Base-by-base conservation (phyloP, 2,329 filamentous ascomycete species). In the Septoria petroselini region DNA sequence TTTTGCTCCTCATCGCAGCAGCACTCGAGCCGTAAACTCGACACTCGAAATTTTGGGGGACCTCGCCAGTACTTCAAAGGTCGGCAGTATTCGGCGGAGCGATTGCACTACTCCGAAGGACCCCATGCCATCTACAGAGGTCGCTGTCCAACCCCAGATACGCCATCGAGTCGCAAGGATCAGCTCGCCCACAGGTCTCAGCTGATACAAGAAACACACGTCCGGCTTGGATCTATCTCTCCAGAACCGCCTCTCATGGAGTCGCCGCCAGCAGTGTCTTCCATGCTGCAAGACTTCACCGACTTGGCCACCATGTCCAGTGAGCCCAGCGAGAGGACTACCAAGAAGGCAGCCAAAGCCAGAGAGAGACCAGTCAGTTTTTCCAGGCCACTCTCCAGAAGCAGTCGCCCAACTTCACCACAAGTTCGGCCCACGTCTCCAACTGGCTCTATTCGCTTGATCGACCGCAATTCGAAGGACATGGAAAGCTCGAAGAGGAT, bases 101-200 rank as follows among this genome's bases (percentile, higher is more conserved):
- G 27, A 6, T 6, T 45, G 1, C 1, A 37, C 27, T 45, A 31
- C 12, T 37, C 33, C n/a, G 31, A 45, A 8, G 38, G 30, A 11
- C 35, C 33, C 3, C 18, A 18, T 9, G 18, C 18, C 18, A 9
- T 14, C 2, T 18, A 43, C 6, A 52, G 30, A 18, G 8, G 39
- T 23, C 39, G 50, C 11, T 39, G 50, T n/a, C 19, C 30, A 15
- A 52, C 44, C 11, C 44, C 50, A 12, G 44, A 52, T 14, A 48
- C 50, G 25, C 40, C 50, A 11, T 35, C 42, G 12, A 47, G 50
- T 33, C 50, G 50, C 4, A 47, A 47, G 29, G 44, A 52, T 15
- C 44, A 52, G 31, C 50, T 52, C 19, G 50, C 45, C 3, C 41
- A 47, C 27, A 35, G 50, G n/a, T 41, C 50, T 8, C 33, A 33